A percentile compares a stretch with the other conserved stretches of the same genome.
phyloP scores from a whole-genome alignment of 306 rosid genomes.

The Lablab purpureus region DNA sequence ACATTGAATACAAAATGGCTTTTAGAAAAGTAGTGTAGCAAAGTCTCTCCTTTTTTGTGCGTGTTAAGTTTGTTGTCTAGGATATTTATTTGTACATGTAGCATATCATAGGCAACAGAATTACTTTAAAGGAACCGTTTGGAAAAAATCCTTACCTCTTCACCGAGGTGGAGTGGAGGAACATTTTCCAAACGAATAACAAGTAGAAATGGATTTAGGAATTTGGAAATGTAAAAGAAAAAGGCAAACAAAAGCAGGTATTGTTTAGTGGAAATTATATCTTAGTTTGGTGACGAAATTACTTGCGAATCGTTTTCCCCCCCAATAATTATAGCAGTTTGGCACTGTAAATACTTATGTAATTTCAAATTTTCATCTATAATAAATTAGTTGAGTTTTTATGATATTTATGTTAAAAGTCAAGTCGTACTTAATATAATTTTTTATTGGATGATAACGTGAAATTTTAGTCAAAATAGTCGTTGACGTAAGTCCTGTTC shows the following conservation, averaged over 20 bases:
- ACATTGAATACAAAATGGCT: slow-evolving; percentile 34
- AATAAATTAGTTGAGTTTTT: too few relatives aligned
- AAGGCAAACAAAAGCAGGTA: neutral
- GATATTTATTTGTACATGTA: slow-evolving; percentile 54
- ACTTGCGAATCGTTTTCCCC: too few relatives aligned
- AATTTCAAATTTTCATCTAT: too few relatives aligned
- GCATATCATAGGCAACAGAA: slow-evolving; percentile 46
- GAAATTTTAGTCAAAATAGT: too few relatives aligned
- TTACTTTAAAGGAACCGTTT: slow-evolving; percentile 43
- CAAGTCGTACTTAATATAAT: neutral
- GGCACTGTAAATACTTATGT: too few relatives aligned
- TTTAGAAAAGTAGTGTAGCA: slow-evolving; percentile 37
- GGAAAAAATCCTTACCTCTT: slow-evolving; percentile 24
- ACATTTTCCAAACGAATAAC: slow-evolving; percentile 19
- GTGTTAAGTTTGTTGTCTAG: slow-evolving; percentile 45
- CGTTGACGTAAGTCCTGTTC: neutral
- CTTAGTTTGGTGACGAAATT: neutral
- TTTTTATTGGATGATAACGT: neutral
- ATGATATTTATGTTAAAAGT: too few relatives aligned
- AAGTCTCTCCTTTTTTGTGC: slow-evolving; percentile 1
- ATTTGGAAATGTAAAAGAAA: neutral
- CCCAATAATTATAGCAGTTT: too few relatives aligned
- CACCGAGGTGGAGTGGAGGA: neutral
- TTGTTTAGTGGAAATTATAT: slow-evolving; percentile 14
- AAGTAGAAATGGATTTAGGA: slow-evolving; percentile 33